Conservation (phyloP, 805 yeast genomes). For the Sporopachydermia lactativora region DNA sequence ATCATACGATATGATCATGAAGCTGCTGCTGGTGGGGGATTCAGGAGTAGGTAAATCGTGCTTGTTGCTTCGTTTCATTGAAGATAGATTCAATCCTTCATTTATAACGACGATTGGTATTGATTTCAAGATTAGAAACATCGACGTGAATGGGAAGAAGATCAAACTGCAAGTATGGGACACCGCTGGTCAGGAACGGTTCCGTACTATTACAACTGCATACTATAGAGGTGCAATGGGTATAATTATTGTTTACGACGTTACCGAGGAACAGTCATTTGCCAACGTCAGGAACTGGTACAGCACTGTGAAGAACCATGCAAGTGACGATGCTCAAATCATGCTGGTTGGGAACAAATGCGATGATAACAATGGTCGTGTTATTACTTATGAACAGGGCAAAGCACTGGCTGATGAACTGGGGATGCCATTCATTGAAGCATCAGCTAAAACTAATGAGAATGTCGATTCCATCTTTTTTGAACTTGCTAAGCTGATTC, state of each 20-base stretch:
- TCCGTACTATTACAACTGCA: slow-evolving; percentile 93
- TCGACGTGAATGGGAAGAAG: slow-evolving; percentile 83
- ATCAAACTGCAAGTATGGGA: slow-evolving; percentile 97
- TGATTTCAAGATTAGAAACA: slow-evolving; percentile 94
- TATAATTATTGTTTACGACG: slow-evolving; percentile 93
- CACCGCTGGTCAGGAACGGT: slow-evolving; percentile 98
- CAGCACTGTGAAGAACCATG: slow-evolving; percentile 91
- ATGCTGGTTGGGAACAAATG: slow-evolving; percentile 92
- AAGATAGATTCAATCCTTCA: slow-evolving; percentile 91
- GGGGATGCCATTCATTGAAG: slow-evolving; percentile 85
- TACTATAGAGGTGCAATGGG: slow-evolving; percentile 99
- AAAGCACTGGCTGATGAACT: slow-evolving; percentile 75
- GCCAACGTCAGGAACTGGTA: slow-evolving; percentile 91
- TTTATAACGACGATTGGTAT: slow-evolving; percentile 97
- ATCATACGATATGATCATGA: slow-evolving; percentile 82
- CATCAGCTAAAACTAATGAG: slow-evolving; percentile 86
- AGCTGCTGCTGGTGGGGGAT: slow-evolving; percentile 86
- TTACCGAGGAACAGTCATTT: slow-evolving; percentile 93
- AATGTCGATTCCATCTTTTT: slow-evolving; percentile 89
- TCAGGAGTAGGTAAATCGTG: slow-evolving; percentile 79
- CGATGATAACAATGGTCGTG: slow-evolving; percentile 81
- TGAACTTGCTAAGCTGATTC: slow-evolving; percentile 74
- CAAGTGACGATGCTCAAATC: slow-evolving; percentile 89
- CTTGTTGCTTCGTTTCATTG: slow-evolving; percentile 81
- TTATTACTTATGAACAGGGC: slow-evolving; percentile 83